phyloP scores from a whole-genome alignment of 257 asterid genomes.

The Gentiana macrophylla region DNA sequence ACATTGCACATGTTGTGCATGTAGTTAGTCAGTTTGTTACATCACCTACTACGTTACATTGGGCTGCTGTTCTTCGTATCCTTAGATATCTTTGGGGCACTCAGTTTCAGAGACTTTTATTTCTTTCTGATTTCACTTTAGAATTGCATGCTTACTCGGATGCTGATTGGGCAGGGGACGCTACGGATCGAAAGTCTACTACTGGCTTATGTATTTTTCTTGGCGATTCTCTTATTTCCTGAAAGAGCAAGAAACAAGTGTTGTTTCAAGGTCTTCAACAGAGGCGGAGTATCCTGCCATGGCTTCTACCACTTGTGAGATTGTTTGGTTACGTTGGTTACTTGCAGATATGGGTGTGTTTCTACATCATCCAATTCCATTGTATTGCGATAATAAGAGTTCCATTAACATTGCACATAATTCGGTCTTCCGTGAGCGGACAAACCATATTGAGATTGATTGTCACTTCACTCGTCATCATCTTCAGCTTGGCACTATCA shows the following conservation, averaged over 20 bases:
- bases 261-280: background rate
- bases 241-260: background rate
- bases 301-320: background rate
- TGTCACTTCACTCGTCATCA: background rate
- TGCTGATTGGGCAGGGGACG: background rate
- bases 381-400: slow-evolving; percentile 2
- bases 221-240: background rate
- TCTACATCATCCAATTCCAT: background rate
- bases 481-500: background rate
- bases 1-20: background rate
- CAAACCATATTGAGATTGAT: background rate
- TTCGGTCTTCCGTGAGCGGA: background rate
- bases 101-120: no score
- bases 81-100: background rate
- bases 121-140: background rate
- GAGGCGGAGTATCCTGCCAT: background rate
- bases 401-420: background rate
- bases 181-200: background rate
- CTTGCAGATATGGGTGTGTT: background rate
- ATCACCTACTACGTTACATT: background rate
- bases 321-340: slow-evolving; percentile 1
- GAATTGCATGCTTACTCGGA: background rate
- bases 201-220: background rate
- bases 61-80: background rate
- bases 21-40: background rate